Evolutionary conservation across 163 green algal species (phyloP), one percentile per base, ranked within the genome.

Genomic region (Coccomyxa subellipsoidea): DNA sequence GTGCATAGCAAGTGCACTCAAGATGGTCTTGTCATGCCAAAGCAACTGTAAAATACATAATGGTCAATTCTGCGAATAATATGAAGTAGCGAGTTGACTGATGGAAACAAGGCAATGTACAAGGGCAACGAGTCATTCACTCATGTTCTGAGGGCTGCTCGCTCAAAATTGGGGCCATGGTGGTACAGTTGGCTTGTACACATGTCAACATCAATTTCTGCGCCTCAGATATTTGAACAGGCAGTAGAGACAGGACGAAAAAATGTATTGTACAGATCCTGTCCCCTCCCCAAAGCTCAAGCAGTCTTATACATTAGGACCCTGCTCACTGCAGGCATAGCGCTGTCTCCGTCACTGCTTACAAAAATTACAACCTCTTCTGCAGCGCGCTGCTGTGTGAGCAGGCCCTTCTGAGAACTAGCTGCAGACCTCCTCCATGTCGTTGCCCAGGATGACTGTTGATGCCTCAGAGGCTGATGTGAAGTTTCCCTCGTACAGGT

Each of bases 401-500:
- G 47, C 47, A 59, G 47, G 15, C 23, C 15, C 47, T 27, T 59
- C 23, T 59, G 21, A 59, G 15, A 59, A 18, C 47, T 59, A 59
- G 47, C 29, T 73, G 66, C 66, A 73, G 1, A n/a, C 66, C 66
- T 73, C 66, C 10, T 73, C 66, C n/a, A 34, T 34, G 29, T 73
- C 66, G 32, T n/a, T 73, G 66, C 29, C 29, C 18, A n/a, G 21
- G 21, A 73, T 18, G 27, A 78, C 47, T n/a, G 35, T 78, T n/a
- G 34, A 31, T 9, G 71, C 71, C 34, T 78, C 71, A 54, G 71
- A 39, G 18, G 38, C 27, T 0, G 32, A 79, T 8, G 37, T 4
- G 25, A 66, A 36, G 75, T 79, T 35, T 6, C 75, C 75, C 75
- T 79, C 75, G 27, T 79, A 79, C 32, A 88, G 47, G 59, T 89